These are phyloP conservation scores for Gossypium davidsonii DNA, from an alignment of 441 rosid genomes.

Conservation along the genomic window DNA sequence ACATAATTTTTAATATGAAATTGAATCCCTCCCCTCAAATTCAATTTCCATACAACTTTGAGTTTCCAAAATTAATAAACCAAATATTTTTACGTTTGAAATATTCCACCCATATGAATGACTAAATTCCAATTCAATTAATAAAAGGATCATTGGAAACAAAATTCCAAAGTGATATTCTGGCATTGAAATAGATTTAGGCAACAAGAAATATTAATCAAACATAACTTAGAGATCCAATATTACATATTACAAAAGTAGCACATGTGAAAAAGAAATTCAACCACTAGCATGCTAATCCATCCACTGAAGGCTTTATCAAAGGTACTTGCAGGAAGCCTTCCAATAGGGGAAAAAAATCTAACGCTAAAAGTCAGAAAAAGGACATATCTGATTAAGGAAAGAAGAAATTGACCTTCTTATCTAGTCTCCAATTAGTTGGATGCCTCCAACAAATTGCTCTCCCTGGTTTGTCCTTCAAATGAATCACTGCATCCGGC, in stretches of 20 bases:
- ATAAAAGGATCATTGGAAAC: neutral
- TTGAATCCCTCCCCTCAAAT: neutral
- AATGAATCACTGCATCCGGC: slow-evolving; percentile 55
- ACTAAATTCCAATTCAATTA: neutral
- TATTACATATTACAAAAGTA: neutral
- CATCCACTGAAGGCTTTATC: neutral
- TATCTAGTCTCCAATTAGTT: slow-evolving; percentile 58
- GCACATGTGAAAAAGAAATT: slow-evolving; percentile 1
- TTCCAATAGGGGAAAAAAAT: neutral
- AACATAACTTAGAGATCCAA: neutral
- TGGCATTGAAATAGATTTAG: neutral
- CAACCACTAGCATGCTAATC: neutral
- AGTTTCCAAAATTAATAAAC: neutral
- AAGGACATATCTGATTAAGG: slow-evolving; percentile 23
- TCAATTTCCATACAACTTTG: neutral
- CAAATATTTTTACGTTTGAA: neutral
- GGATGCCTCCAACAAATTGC: slow-evolving; percentile 94
- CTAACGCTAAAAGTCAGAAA: neutral
- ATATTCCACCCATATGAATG: neutral
- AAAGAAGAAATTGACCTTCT: slow-evolving; percentile 76
- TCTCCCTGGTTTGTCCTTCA: slow-evolving; percentile 52
- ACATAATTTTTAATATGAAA: neutral
- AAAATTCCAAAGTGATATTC: neutral
- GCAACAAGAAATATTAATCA: neutral
- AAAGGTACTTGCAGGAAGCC: neutral